Evolutionary conservation across 495 filamentous ascomycete genomes (phyloP), one percentile per base, ranked within the genome.

Genomic region (Clavariopsis aquatica): DNA sequence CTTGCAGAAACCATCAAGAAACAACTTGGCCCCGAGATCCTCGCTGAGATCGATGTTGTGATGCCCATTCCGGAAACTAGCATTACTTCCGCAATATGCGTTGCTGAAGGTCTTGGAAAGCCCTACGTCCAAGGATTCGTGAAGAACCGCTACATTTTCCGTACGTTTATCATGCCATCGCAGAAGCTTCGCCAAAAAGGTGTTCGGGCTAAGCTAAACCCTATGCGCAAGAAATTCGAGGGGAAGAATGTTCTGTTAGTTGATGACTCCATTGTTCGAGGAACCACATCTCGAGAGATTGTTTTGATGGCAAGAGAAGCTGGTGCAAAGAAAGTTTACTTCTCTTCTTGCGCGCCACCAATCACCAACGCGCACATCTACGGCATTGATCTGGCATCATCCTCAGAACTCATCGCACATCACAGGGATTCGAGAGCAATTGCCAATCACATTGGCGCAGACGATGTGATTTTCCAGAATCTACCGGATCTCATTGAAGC

Each of bases 141-240:
- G 62, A 97, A 96, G 83, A 97, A 97, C 76, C 85, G 93, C 52
- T 98, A 97, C 75, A 90, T 98, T 52, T 95, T 93, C 82, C 87
- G 93, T 36, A 96, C 93, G 0, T 97, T 96, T 75, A 96, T 97
- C 73, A 92, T 96, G 88, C 92, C 92, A 9, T 88, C 87, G 31
- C 93, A 97, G 74, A 87, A 87, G 69, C 85, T 87, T 23, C 82
- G 94, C 5, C 87, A 96, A 70, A 94, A 88, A 70, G 87, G 87
- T 57, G 88, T 91, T 22, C 83, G 89, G 0, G 78, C 88, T 41
- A 91, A 91, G 77, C 81, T 95, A 23, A 94, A 89, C 70, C 87
- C 91, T 54, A 96, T 96, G 80, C 84, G 87, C 53, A 85, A 88
- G 29, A 92, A 97, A 74, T 97, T 98, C 77, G 81, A 87, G 69